These are phyloP conservation scores for Cutaneotrichosporon sp. DNA, from an alignment of 1,284 basidiomycete genomes.

Conservation along the genomic window DNA sequence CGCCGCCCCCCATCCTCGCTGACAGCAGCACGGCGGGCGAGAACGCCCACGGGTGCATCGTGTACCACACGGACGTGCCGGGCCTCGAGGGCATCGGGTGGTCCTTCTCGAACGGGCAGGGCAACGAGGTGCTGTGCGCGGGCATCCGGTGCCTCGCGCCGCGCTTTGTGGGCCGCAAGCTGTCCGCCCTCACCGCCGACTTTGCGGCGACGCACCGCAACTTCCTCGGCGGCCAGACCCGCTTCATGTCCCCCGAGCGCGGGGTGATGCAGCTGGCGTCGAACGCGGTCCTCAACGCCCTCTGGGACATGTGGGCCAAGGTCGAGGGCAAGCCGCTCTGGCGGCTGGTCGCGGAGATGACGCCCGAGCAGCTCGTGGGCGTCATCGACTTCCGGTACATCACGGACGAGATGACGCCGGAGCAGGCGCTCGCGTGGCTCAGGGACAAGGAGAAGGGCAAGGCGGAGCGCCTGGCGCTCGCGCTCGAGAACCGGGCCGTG, in stretches of 20 bases:
- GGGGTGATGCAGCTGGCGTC: slow-evolving; percentile 59
- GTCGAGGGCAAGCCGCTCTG: slow-evolving; percentile 57
- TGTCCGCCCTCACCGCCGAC: slow-evolving; percentile 25
- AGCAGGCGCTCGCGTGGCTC: slow-evolving; percentile 79
- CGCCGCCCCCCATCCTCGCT: slow-evolving; percentile 53
- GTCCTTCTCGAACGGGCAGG: slow-evolving; percentile 90
- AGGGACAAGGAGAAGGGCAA: slow-evolving; percentile 72
- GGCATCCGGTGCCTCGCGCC: slow-evolving; percentile 31
- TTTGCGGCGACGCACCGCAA: slow-evolving; percentile 31
- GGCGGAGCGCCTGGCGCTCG: slow-evolving; percentile 68
- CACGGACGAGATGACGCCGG: slow-evolving; percentile 83
- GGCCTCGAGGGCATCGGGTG: slow-evolving; percentile 79
- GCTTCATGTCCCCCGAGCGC: slow-evolving; percentile 50
- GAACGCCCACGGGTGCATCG: slow-evolving; percentile 67
- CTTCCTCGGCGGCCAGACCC: slow-evolving; percentile 29
- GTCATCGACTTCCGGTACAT: slow-evolving; percentile 85
- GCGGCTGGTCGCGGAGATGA: slow-evolving; percentile 57
- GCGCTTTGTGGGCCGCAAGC: slow-evolving; percentile 28
- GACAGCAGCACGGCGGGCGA: slow-evolving; percentile 74
- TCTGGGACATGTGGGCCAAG: slow-evolving; percentile 57
- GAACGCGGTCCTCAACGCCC: slow-evolving; percentile 56
- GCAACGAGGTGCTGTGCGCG: slow-evolving; percentile 64
- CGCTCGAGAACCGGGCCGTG: slow-evolving; percentile 51
- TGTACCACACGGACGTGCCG: slow-evolving; percentile 61
- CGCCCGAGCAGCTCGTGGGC: slow-evolving; percentile 74